Percentiles rank a stretch among this genome's conserved stretches.
These are phyloP conservation scores for Phytophthora litchii DNA, from an alignment of 352 stramenopile species.

Conservation along the genomic window DNA sequence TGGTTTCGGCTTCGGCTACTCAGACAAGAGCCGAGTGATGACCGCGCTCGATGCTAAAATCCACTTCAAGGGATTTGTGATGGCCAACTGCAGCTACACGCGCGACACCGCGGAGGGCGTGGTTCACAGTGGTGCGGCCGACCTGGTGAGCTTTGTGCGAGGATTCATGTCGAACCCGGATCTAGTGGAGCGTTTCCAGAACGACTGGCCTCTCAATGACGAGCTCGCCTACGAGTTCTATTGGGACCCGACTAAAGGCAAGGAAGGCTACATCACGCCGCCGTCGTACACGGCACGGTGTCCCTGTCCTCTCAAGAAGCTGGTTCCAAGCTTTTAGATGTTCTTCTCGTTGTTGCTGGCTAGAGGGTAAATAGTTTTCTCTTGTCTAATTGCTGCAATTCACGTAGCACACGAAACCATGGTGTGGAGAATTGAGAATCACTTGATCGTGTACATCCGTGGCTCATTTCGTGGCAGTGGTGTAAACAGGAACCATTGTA, in stretches of 20 bases:
- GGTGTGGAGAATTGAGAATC: no score
- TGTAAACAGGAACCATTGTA: neutral
- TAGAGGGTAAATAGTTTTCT: neutral
- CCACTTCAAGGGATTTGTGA: neutral
- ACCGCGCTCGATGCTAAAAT: neutral
- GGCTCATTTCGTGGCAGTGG: neutral
- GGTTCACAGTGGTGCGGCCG: neutral
- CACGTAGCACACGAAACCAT: no score
- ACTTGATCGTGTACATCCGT: no score
- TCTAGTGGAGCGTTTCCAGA: neutral
- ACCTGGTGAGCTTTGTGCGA: neutral
- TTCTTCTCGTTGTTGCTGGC: neutral
- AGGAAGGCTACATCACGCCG: conserved; percentile 30
- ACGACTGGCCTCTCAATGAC: neutral
- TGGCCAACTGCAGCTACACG: neutral
- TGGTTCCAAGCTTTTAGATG: conserved; percentile 16
- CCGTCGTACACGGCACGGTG: conserved; percentile 5
- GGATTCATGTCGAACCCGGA: neutral
- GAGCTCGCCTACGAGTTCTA: conserved; percentile 35
- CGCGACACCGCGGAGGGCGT: neutral
- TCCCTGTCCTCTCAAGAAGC: conserved; percentile 13
- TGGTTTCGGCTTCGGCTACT: no score
- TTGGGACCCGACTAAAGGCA: conserved; percentile 29
- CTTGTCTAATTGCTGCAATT: no score
- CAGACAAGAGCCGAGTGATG: neutral